Evolutionary conservation across 345 rosid species (phyloP), one percentile per base, ranked within the genome.

Genomic region (Aurinia saxatilis): DNA sequence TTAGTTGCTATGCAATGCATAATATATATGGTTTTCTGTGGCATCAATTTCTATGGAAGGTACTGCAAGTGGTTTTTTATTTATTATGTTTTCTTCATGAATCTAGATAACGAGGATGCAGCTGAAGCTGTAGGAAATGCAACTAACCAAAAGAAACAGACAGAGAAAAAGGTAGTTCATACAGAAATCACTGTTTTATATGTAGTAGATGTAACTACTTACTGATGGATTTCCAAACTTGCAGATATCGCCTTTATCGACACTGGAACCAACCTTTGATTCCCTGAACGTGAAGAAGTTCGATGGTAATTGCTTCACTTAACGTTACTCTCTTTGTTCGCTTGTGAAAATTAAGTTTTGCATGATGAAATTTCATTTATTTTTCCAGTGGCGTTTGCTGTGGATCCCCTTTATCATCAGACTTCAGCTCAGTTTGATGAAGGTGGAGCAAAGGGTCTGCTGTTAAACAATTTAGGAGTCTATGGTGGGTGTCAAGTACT

Each of bases 401-500:
- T 92, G 74, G 98, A 89, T 79, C 98, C 98, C 11, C 80, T 92
- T 42, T 92, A 92, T 79, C 95, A 87, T 69, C 98, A 92, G 71
- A 89, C 98, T 42, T 86, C 98, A 56, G 98, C 98, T 57, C 93
- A 89, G 71, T 89, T 89, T 73, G 98, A 92, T 71, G 98, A 86
- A 84, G 98, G 98, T 61, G 97, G 98, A 72, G 98, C 90, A 25
- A 89, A 78, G 76, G 97, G 93, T 56, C 82, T 92, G 42, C 57
- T 92, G 71, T 74, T 89, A 70, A 92, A 87, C 77, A 89, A 92
- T 65, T 88, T 92, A 70, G 98, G 93, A 67, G 88, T 92, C 40
- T 86, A 82, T 75, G 88, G 88, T 61, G 85, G 83, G 39, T 92
- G 98, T 60, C 86, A 78, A 55, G 97, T 92, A 75, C 86, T 89